Base-by-base conservation (phyloP, 2,329 filamentous ascomycete species). In the Thielaviopsis musarum region DNA sequence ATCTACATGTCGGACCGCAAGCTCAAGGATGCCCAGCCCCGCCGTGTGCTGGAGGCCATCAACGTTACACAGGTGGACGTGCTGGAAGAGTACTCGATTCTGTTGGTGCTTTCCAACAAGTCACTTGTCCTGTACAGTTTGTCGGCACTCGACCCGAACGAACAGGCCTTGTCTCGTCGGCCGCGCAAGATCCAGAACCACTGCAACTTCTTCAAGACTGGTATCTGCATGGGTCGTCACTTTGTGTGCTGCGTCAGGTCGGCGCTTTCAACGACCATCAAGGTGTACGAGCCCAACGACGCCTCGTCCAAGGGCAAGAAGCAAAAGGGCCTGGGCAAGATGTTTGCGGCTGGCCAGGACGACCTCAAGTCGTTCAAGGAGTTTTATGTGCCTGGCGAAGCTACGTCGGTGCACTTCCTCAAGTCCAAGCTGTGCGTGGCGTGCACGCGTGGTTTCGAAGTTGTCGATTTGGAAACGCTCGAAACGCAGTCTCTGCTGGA, bases 251-350 rank as follows among this genome's bases (percentile, higher is more conserved):
- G 89, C 65, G 93, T 97, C 67, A 97, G 95, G 75, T 95, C 87
- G 19, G 88, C 91, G 2, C 76, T 97, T 34, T 95, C 89, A 57
- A 95, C 89, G 15, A 97, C 91, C 1, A 95, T 98, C 76, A 97
- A 97, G 73, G 93, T 97, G n/a, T 97, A 89, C 72, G 91, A 98
- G 73, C 93, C 93, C 0, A 95, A 95, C 73, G 93, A 97, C 69
- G 87, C 89, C 63, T 86, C 95, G 78, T 85, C 87, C 59, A 93
- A 91, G 74, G 88, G 88, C 61, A 94, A 93, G 76, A 96, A 94
- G 75, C 94, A 95, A 69, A 93, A 91, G 67, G 91, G 93, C 19
- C 84, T 98, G 62, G 85, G 88, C 65, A 95, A 94, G 74, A 95
- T 98, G 84, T 91, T 98, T 73, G 89, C 89, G 63, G 84, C 77